Conservation (phyloP, 1,139 yeast genomes). For the Spencermartinsiella ligniputridi region DNA sequence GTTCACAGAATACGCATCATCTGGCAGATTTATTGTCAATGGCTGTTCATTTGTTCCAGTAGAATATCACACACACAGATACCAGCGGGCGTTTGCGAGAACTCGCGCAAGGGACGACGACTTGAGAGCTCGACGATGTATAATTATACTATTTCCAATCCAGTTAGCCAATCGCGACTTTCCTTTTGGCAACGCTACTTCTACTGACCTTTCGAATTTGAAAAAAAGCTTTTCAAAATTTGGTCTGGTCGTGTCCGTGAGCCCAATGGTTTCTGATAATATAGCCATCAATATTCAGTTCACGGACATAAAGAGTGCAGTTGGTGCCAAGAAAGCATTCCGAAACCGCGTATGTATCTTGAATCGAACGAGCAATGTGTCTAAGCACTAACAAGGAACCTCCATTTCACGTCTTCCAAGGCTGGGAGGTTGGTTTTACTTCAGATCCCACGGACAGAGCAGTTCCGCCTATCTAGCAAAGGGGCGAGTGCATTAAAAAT, state of each 20-base stretch:
- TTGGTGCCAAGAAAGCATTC: slow-evolving; percentile 53
- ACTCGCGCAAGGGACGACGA: neutral
- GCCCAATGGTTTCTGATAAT: slow-evolving; percentile 59
- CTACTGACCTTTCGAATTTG: neutral
- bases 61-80: slow-evolving; percentile 10
- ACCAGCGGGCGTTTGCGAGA: neutral
- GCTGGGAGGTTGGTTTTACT: slow-evolving; percentile 10
- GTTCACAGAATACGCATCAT: slow-evolving; percentile 52
- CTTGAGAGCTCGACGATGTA: neutral
- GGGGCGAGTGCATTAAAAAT: no score
- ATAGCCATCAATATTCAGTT: slow-evolving; percentile 61
- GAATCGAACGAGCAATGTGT: neutral
- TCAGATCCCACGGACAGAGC: slow-evolving; percentile 12
- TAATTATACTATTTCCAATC: neutral
- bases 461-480: neutral
- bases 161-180: neutral
- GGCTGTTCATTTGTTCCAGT: slow-evolving; percentile 46
- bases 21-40: slow-evolving; percentile 58
- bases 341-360: slow-evolving; percentile 22
- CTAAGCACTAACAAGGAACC: slow-evolving; percentile 1
- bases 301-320: slow-evolving; percentile 59
- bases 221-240: slow-evolving; percentile 37
- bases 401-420: slow-evolving; percentile 3
- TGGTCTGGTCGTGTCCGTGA: slow-evolving; percentile 61
- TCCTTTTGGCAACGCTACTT: neutral